Base-by-base conservation (phyloP, 768 basidiomycete genomes). In the Mycena albidolilacea region DNA sequence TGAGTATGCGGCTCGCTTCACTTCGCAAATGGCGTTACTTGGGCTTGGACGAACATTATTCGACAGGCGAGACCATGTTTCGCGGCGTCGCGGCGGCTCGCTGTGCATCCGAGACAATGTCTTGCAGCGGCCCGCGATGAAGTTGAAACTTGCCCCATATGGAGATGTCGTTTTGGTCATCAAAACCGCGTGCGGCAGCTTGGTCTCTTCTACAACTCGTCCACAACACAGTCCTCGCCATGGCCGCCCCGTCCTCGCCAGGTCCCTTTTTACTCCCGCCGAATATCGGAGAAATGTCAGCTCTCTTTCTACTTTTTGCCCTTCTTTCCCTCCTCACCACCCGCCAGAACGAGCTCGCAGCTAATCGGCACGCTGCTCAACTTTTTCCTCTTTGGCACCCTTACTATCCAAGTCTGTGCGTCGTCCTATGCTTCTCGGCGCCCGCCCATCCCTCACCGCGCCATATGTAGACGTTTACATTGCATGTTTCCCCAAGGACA, bases 321-420 rank as follows among this genome's bases (percentile, higher is more conserved):
- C 21, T 2, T 19, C 11, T 15, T n/a, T n/a, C 9, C 23, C 0
- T 7, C 61, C 59, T 60, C 35, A 58, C 37, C 23, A 7, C 17
- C 39, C 5, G 11, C 5, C 35, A 73, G 71, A 41, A 69, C 67
- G 23, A 64, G 61, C 67, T 19, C 72, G 2, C 64, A 63, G 67
- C 68, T 74, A 12, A 38, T 76, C 9, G 76, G 72, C 6, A 60
- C 71, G 12, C 64, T 81, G 46, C 48, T 81, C 60, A 79, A 79
- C 69, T 81, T 75, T 67, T 59, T 70, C 44, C 58, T 82, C 7
- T 82, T 76, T 54, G 81, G 81, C 35, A 76, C 76, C 19, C 77
- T 82, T 19, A 60, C 63, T 35, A 74, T 80, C 30, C 81, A 82
- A 76, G 71, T 76, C 64, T 82, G 81, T 82, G 54, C 46, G 72